Conservation (phyloP, 192 early-diverging fungal species). For the Oehlia diaphana region DNA sequence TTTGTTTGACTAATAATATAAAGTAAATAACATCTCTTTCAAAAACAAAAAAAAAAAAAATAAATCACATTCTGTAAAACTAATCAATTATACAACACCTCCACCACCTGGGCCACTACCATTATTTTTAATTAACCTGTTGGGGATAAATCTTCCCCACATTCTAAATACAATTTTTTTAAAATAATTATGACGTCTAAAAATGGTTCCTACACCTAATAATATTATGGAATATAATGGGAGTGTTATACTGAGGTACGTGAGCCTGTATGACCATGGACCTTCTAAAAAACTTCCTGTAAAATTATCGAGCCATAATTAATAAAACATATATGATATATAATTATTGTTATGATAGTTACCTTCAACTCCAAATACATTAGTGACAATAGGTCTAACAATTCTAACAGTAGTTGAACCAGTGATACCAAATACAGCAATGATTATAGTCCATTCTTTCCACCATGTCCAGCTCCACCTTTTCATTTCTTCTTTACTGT, state of each 20-base stretch:
- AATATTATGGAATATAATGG: conserved; percentile 43
- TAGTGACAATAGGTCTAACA: conserved; percentile 39
- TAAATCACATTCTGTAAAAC: too few relatives aligned
- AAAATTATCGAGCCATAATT: background rate
- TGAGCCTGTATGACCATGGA: conserved; percentile 45
- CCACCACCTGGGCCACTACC: too few relatives aligned
- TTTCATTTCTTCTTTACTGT: conserved; percentile 4
- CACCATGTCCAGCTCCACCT: conserved; percentile 29
- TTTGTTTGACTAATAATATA: too few relatives aligned
- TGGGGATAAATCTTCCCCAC: conserved; percentile 45
- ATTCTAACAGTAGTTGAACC: conserved; percentile 46
- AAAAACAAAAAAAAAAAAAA: too few relatives aligned
- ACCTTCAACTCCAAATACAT: conserved; percentile 29
- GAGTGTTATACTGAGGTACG: conserved; percentile 42
- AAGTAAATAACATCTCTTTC: too few relatives aligned
- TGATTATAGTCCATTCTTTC: conserved; percentile 32
- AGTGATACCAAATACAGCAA: conserved; percentile 43
- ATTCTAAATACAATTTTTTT: conserved; percentile 43
- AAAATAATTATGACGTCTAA: conserved; percentile 41
- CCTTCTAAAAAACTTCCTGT: conserved; percentile 34
- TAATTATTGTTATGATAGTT: background rate
- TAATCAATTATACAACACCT: too few relatives aligned
- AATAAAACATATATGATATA: too few relatives aligned
- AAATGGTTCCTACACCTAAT: conserved; percentile 37
- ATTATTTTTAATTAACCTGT: conserved; percentile 29